A percentile compares a stretch with the other conserved stretches of the same genome.
phyloP scores from a whole-genome alignment of 2,329 filamentous ascomycete genomes.

The Trichoderma sp. region DNA sequence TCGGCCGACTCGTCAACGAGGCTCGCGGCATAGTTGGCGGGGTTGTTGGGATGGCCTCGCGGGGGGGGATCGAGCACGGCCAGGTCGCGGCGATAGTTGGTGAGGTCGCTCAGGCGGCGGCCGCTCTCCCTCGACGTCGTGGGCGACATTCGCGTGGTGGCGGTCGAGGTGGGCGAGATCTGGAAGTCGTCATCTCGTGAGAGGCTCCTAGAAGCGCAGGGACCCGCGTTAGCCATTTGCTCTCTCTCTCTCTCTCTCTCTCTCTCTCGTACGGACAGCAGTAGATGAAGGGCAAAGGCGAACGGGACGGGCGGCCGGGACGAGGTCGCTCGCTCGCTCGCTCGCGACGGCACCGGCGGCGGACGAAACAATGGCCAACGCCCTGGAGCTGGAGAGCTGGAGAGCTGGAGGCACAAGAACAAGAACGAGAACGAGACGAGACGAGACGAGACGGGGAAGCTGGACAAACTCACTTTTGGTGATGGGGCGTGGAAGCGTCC shows the following conservation, averaged over 20 bases:
- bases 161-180: conserved; percentile 47
- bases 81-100: conserved; percentile 69
- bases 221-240: conserved; percentile 16
- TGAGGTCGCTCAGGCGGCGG: conserved; percentile 58
- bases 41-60: conserved; percentile 57
- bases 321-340: conserved; percentile 13
- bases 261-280: not conserved
- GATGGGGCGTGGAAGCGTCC: conserved; percentile 44
- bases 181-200: conserved; percentile 39
- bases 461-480: conserved; percentile 33
- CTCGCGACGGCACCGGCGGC: conserved; percentile 20
- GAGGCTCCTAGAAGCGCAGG: conserved; percentile 24
- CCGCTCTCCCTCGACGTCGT: conserved; percentile 43
- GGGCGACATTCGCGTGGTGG: conserved; percentile 46
- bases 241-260: too few species aligned
- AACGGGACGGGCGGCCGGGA: not conserved
- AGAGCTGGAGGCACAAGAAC: too few species aligned
- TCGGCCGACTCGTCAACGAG: conserved; percentile 78
- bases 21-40: conserved; percentile 47
- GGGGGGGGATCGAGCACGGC: conserved; percentile 63
- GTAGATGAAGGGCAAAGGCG: conserved; percentile 4
- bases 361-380: not conserved
- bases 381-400: too few species aligned
- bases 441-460: not conserved
- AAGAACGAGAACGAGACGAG: too few species aligned